Evolutionary conservation across 305 asterid genomes (phyloP).

Genomic region (Solanum hybrid): DNA sequence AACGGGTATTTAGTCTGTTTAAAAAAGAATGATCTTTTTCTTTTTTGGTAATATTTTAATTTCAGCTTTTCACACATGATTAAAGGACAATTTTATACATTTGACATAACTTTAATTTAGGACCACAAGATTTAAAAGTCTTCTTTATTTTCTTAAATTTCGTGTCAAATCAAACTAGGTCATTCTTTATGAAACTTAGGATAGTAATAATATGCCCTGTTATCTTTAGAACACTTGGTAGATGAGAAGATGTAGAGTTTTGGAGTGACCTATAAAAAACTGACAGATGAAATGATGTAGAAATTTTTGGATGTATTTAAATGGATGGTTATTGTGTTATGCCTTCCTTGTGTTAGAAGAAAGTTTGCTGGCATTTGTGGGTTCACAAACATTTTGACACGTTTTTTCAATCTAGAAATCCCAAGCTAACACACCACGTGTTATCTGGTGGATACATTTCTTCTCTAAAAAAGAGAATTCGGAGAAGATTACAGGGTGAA

Average conservation of each 20-base stretch:
- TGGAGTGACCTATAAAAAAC: background rate
- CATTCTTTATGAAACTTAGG: rapidly evolving
- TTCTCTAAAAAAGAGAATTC: too few species aligned
- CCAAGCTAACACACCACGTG: background rate
- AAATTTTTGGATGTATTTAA: background rate
- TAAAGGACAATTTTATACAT: too few species aligned
- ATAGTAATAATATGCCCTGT: too few species aligned
- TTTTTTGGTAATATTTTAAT: too few species aligned
- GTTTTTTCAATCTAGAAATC: background rate
- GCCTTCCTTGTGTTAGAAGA: background rate
- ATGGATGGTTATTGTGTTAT: background rate
- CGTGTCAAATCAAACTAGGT: rapidly evolving
- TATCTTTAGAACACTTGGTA: background rate
- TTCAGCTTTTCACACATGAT: too few species aligned
- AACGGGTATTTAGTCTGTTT: too few species aligned
- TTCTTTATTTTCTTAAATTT: too few species aligned
- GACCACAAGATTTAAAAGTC: rapidly evolving
- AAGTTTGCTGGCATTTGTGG: background rate
- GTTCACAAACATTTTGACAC: background rate
- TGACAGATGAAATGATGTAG: background rate
- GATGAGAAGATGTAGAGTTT: background rate
- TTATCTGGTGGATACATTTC: background rate
- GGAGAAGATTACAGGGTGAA: background rate
- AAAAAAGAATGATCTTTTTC: too few species aligned
- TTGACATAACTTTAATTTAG: too few species aligned